Percentiles rank a stretch among this genome's conserved stretches.
Conservation (phyloP, 345 rosid species). For the Murraya koenigii region DNA sequence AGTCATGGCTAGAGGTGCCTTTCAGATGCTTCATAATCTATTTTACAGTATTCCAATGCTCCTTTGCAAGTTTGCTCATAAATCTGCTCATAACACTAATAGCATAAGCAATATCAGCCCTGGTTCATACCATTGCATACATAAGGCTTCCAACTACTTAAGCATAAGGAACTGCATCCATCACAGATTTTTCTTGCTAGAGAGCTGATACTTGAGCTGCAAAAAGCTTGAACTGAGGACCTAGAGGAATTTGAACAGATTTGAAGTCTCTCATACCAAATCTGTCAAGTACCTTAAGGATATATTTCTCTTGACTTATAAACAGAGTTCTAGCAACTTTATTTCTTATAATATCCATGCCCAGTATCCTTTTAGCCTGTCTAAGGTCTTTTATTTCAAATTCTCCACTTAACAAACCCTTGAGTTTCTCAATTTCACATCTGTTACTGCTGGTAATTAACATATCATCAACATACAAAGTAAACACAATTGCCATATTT, state of each 20-base stretch:
- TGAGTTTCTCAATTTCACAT: neutral
- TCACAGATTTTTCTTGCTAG: neutral
- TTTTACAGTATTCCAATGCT: neutral
- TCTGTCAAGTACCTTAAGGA: neutral
- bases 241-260: neutral
- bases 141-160: neutral
- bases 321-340: neutral
- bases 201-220: too few relatives aligned
- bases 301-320: neutral
- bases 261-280: neutral
- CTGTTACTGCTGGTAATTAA: neutral
- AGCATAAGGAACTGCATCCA: neutral
- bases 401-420: neutral
- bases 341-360: neutral
- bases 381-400: neutral
- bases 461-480: neutral
- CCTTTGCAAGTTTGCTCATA: neutral
- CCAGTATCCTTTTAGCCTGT: neutral
- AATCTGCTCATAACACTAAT: neutral
- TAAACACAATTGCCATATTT: neutral
- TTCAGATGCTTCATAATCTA: neutral
- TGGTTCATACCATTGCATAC: neutral
- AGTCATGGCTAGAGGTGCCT: neutral
- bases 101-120: neutral
- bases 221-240: too few relatives aligned